Base-by-base conservation (phyloP, 495 filamentous ascomycete species). In the Penicillium longicatenatum region DNA sequence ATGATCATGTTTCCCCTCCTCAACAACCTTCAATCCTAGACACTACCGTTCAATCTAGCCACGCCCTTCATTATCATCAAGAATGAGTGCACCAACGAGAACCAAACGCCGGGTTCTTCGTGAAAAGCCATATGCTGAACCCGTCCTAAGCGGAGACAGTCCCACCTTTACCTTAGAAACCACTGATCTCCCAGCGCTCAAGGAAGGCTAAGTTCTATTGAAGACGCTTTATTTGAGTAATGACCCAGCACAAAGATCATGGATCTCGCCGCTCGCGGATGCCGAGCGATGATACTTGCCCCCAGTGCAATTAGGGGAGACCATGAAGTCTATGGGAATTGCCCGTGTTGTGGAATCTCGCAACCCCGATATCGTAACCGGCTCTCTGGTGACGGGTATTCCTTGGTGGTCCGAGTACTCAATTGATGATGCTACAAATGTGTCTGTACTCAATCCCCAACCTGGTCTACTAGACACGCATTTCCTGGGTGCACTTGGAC, bases 201-300 rank as follows among this genome's bases (percentile, higher is more conserved):
- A 48, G 24, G 56, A 58, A 20, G 50, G 50, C 44, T 68, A 88
- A 65, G 66, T 86, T 57, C 79, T 89, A 14, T 54, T 89, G 29
- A 82, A 88, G 64, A 67, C 71, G 1, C 72, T 85, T 12, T 88
- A 84, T 67, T 59, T 90, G 54, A 87, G 84, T 45, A 82, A 87
- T 55, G 88, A 92, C 68, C 88, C 88, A 0, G 85, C 86, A 30
- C 87, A 89, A 76, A 78, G 88, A 50, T 77, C 77, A 42, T 89
- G 87, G 88, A 80, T 92, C 55, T 60, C 66, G 52, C 69, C 79
- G 73, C 64, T 62, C 62, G 50, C 71, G 17, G 63, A 71, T 24
- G 62, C 70, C 8, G 66, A 59, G 14, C 72, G 85, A 37, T 80
- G 83, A 14, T 91, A 90, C 69, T 26, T 79, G 6, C 74, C 82